Conservation (phyloP, 306 rosid species). For the Vigna angularis region DNA sequence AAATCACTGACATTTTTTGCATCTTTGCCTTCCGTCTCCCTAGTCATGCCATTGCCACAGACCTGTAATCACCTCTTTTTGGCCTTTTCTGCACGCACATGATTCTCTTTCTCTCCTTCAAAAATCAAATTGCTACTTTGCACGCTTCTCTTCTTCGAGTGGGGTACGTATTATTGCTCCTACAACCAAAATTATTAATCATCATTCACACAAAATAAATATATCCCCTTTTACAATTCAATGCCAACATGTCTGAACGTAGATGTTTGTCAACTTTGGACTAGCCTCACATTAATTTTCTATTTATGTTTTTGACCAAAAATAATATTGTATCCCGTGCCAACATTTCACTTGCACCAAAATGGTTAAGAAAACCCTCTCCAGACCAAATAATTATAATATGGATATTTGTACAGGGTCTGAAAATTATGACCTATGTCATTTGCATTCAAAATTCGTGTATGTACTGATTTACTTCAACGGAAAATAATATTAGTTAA, state of each 20-base stretch:
- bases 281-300: not conserved
- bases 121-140: constrained; percentile 14
- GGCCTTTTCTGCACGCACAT: constrained; percentile 51
- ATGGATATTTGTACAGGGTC: not conserved
- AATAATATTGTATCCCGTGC: too few species aligned
- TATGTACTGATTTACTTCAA: too few species aligned
- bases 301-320: not conserved
- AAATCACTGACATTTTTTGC: constrained; percentile 50
- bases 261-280: constrained; percentile 10
- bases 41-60: constrained; percentile 5
- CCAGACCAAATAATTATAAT: not conserved
- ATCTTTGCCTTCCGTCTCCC: constrained; percentile 17
- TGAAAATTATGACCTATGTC: too few species aligned
- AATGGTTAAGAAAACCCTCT: not conserved
- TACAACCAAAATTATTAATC: not conserved
- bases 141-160: constrained; percentile 15
- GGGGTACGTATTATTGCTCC: not conserved
- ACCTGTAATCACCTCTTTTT: constrained; percentile 44
- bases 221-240: constrained; percentile 20
- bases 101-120: constrained; percentile 42
- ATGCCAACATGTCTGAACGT: not conserved
- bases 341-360: not conserved
- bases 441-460: too few species aligned
- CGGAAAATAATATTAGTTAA: too few species aligned
- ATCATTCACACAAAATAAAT: not conserved